Evolutionary conservation across 2,329 filamentous ascomycete species (phyloP), one percentile per base, ranked within the genome.

Genomic region (Colletotrichum limetticola): DNA sequence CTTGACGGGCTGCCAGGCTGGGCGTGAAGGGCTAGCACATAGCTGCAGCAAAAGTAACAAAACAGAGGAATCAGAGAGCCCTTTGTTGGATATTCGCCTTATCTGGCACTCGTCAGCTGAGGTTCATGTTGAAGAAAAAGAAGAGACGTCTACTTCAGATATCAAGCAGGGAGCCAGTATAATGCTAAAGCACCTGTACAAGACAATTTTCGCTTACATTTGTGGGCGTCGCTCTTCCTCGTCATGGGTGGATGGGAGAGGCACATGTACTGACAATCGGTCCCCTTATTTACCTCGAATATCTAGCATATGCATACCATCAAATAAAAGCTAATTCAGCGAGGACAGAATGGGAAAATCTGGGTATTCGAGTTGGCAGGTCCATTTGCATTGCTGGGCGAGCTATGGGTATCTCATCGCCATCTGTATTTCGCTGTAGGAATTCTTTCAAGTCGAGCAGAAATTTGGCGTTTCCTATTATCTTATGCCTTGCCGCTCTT

Each of bases 401-500:
- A 19, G 19, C 4, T 22, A 7, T 9, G 42, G 42, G 42, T 9
- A 49, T 49, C 42, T 49, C 19, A 22, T 49, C 8, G 4, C 42
- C 42, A 22, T 49, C 8, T 49, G 7, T 49, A n/a, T 49, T 49
- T 49, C 42, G n/a, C 42, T n/a, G 19, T n/a, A 11, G n/a, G 19
- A 49, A 49, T 7, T 19, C 42, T 49, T 9, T 11, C 42, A 49
- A 49, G 7, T 11, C 19, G 42, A 49, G 42, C 4, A n/a, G 42
- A 49, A 49, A 22, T 19, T 12, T 4, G 14, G 28, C 35, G 24
- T n/a, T 24, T 4, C 16, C 22, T 7, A 35, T 2, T 16, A 3
- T 12, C 9, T 66, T 37, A 73, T 28, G 66, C 55, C 24, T 66
- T 73, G 26, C 68, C 68, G 19, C 56, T 30, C 46, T 70, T 74